Evolutionary conservation across 2,329 filamentous ascomycete species (phyloP).

Genomic region (Harringtonia lauricola): DNA sequence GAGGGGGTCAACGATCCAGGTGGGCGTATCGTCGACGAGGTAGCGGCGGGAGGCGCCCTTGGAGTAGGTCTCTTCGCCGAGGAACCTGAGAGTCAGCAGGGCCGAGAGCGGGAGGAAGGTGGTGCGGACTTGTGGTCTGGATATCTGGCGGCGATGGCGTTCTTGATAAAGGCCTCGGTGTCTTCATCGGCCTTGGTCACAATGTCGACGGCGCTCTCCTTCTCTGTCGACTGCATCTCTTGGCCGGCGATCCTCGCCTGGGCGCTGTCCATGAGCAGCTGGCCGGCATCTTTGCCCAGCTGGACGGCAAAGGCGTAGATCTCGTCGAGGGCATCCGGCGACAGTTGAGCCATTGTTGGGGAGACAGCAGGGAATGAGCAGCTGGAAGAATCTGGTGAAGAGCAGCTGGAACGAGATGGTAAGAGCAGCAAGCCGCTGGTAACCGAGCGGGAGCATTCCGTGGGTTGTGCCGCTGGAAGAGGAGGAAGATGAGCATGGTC

Average conservation of each 20-base stretch:
- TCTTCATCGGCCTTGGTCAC: conserved; percentile 70
- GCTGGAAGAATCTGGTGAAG: too few relatives aligned
- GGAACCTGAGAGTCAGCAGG: too few relatives aligned
- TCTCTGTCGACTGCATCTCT: conserved; percentile 34
- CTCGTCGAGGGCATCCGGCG: conserved; percentile 42
- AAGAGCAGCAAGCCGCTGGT: too few relatives aligned
- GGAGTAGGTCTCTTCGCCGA: conserved; percentile 69
- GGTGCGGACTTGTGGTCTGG: conserved; percentile 52
- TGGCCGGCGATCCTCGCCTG: conserved; percentile 37
- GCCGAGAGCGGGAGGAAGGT: too few relatives aligned
- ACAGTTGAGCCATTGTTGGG: not conserved
- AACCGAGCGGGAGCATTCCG: not conserved
- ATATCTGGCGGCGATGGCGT: conserved; percentile 45
- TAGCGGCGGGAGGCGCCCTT: conserved; percentile 57
- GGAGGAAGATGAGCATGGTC: too few relatives aligned
- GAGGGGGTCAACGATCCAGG: conserved; percentile 68
- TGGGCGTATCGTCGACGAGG: conserved; percentile 51
- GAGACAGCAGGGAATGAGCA: not conserved
- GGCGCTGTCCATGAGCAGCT: conserved; percentile 55
- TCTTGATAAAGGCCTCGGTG: conserved; percentile 60
- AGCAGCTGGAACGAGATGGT: too few relatives aligned
- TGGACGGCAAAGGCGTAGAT: conserved; percentile 63
- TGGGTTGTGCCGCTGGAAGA: not conserved
- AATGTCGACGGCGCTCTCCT: conserved; percentile 66
- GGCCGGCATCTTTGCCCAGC: conserved; percentile 58